These are phyloP conservation scores for Thecaphora frezii DNA, from an alignment of 1,284 basidiomycete genomes.

Conservation along the genomic window DNA sequence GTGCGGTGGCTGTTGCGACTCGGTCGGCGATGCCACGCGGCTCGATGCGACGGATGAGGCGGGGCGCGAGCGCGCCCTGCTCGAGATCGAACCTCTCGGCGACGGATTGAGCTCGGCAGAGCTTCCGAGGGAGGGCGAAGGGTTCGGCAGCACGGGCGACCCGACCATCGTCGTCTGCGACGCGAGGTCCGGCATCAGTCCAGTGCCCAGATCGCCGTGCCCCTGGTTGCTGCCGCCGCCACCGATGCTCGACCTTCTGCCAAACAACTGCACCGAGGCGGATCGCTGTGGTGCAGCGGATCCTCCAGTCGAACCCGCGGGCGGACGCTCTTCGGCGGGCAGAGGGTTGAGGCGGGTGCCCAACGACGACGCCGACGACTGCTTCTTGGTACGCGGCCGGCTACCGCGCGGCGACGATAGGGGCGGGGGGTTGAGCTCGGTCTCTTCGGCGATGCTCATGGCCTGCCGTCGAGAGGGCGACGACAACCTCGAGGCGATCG, in stretches of 20 bases:
- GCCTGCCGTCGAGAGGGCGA: not conserved
- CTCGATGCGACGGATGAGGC: constrained; percentile 7
- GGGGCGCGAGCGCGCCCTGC: constrained; percentile 9
- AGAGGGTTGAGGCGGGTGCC: constrained; percentile 6
- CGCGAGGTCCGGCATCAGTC: constrained; percentile 6
- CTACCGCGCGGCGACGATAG: not conserved
- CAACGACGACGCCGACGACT: not conserved
- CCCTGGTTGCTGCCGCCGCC: constrained; percentile 7
- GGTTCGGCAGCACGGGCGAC: constrained; percentile 3
- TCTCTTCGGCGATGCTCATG: constrained; percentile 1
- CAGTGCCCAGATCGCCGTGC: constrained; percentile 25
- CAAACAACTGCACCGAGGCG: constrained; percentile 29
- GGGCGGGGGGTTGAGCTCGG: not conserved
- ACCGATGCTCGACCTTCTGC: constrained; percentile 8
- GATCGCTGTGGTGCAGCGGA: constrained; percentile 25
- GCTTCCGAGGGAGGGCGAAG: constrained; percentile 30
- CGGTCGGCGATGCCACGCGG: not conserved
- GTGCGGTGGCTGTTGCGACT: too few relatives aligned
- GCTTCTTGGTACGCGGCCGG: not conserved
- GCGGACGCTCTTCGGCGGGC: constrained; percentile 18
- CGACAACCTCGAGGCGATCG: not conserved
- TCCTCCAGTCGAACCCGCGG: constrained; percentile 24
- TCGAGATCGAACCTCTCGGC: constrained; percentile 21
- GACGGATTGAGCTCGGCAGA: constrained; percentile 31
- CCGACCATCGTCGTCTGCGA: not conserved